phyloP scores from a whole-genome alignment of 2,329 filamentous ascomycete genomes.

The Cadophora luteo-olivacea region DNA sequence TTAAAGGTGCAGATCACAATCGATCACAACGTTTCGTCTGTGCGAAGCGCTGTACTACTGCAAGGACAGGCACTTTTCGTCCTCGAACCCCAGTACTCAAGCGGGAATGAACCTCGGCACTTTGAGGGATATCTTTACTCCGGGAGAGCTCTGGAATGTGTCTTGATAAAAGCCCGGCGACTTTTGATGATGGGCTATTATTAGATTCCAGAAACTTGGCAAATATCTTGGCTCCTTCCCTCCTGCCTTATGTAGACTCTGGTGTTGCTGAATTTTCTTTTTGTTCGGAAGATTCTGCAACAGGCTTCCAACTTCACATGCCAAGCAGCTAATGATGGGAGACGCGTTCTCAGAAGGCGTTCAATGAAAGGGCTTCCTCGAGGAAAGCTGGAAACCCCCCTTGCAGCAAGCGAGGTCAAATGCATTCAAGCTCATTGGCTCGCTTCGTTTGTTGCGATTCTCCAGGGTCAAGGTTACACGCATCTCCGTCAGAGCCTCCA shows the following conservation, averaged over 20 bases:
- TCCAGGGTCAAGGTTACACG: neutral
- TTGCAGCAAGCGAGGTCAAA: neutral
- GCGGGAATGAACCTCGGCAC: neutral
- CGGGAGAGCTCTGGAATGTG: neutral
- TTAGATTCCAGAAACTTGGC: neutral
- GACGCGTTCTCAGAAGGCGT: neutral
- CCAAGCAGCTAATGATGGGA: neutral
- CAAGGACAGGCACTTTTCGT: neutral
- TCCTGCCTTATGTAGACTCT: neutral
- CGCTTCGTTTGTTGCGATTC: neutral
- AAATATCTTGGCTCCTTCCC: neutral
- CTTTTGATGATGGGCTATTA: neutral
- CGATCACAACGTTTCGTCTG: conserved; percentile 2
- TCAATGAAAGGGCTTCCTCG: no score
- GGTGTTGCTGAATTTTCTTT: neutral
- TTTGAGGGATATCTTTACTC: neutral
- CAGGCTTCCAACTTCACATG: neutral
- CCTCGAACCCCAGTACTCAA: neutral
- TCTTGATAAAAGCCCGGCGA: neutral
- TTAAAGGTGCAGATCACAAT: neutral
- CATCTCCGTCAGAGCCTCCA: neutral
- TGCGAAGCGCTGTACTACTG: conserved; percentile 13
- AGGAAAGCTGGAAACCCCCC: neutral
- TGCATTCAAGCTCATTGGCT: neutral
- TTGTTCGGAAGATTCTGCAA: neutral